A percentile compares a stretch with the other conserved stretches of the same genome.
Evolutionary conservation across 768 basidiomycete species (phyloP).

Genomic region (Rubroboletus pulcherrimus): DNA sequence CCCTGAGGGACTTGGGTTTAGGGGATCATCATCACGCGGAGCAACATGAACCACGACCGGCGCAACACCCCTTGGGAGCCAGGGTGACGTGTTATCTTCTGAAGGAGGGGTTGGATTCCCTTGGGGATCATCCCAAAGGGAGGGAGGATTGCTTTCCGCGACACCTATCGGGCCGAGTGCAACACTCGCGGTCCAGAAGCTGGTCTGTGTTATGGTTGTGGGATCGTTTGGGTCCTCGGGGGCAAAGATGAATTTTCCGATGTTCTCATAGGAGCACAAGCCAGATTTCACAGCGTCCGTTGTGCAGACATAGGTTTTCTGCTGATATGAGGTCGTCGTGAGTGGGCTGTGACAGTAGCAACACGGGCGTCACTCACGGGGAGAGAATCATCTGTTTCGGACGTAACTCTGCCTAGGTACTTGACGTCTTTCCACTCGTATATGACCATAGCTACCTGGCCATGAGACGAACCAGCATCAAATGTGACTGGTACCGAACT

Average conservation of each 20-base stretch:
- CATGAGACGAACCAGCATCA: slow-evolving; percentile 60
- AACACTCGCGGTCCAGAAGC: slow-evolving; percentile 85
- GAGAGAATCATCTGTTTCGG: slow-evolving; percentile 46
- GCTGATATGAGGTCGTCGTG: slow-evolving; percentile 31
- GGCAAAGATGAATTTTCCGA: slow-evolving; percentile 89
- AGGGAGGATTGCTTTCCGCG: slow-evolving; percentile 20
- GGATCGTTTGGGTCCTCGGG: slow-evolving; percentile 49
- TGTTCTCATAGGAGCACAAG: slow-evolving; percentile 61
- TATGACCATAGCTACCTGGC: slow-evolving; percentile 90
- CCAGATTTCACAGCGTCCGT: slow-evolving; percentile 68
- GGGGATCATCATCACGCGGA: slow-evolving; percentile 24
- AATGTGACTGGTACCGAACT: slow-evolving; percentile 60
- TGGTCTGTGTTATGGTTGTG: slow-evolving; percentile 63
- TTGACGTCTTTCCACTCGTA: slow-evolving; percentile 92
- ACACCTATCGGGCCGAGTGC: slow-evolving; percentile 43
- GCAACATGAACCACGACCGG: slow-evolving; percentile 6
- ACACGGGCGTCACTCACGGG: slow-evolving; percentile 51
- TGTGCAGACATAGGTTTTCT: slow-evolving; percentile 96
- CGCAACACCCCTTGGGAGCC: slow-evolving; percentile 33
- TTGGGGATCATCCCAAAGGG: slow-evolving; percentile 57
- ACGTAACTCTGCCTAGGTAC: slow-evolving; percentile 74
- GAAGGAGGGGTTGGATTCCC: slow-evolving; percentile 56
- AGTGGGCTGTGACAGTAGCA: slow-evolving; percentile 14
- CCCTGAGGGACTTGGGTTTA: slow-evolving; percentile 49
- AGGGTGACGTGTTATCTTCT: slow-evolving; percentile 47